phyloP scores from a whole-genome alignment of 495 filamentous ascomycete genomes.

The Talaromyces wortmannii region DNA sequence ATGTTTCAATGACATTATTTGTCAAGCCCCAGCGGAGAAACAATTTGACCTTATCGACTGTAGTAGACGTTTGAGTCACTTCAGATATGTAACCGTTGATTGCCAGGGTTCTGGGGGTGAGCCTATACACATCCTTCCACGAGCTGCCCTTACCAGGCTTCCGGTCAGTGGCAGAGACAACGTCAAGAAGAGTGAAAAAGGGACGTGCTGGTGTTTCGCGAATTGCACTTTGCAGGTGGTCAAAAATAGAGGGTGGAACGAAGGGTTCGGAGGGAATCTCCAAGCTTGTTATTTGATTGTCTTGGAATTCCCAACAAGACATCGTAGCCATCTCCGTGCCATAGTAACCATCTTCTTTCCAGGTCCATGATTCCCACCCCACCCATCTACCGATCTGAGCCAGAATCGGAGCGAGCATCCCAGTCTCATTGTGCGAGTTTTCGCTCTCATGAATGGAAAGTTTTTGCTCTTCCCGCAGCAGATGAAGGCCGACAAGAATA shows the following conservation, averaged over 20 bases:
- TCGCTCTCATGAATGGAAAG: conserved; percentile 60
- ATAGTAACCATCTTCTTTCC: conserved; percentile 51
- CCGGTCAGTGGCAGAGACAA: conserved; percentile 36
- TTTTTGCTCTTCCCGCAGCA: conserved; percentile 83
- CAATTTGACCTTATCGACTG: conserved; percentile 31
- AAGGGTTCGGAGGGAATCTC: conserved; percentile 54
- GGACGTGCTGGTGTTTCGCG: conserved; percentile 20
- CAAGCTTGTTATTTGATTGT: conserved; percentile 38
- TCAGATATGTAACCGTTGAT: conserved; percentile 51
- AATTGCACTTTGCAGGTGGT: conserved; percentile 47
- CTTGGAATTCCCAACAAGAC: conserved; percentile 54
- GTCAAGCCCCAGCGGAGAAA: conserved; percentile 38
- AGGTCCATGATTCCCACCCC: conserved; percentile 69
- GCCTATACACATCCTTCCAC: conserved; percentile 34
- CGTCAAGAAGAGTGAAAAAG: conserved; percentile 55
- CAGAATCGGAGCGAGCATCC: conserved; percentile 60
- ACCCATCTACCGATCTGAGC: conserved; percentile 80
- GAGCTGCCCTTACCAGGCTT: conserved; percentile 27
- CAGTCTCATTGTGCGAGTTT: conserved; percentile 39
- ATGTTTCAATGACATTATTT: conserved; percentile 52
- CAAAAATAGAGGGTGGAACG: conserved; percentile 62
- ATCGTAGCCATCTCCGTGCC: conserved; percentile 60
- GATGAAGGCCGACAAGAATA: conserved; percentile 71
- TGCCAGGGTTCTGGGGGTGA: conserved; percentile 61
- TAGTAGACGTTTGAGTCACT: conserved; percentile 18